A percentile compares a stretch with the other conserved stretches of the same genome.
phyloP scores from a whole-genome alignment of 2,329 filamentous ascomycete genomes.

The Meredithiella fracta region DNA sequence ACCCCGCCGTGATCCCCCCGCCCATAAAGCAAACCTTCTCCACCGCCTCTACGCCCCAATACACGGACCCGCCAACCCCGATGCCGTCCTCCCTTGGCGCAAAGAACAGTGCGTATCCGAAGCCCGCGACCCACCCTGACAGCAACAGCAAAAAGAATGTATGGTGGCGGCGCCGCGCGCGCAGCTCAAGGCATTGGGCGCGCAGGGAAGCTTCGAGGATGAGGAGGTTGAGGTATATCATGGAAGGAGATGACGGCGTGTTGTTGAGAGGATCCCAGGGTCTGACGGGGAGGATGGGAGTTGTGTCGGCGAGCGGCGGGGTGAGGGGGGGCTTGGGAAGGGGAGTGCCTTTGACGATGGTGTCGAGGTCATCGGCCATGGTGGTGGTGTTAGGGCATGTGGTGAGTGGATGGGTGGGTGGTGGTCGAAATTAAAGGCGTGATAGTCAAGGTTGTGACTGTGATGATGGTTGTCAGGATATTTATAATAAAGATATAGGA shows the following conservation, averaged over 20 bases:
- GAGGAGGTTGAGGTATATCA: slow-evolving; percentile 95
- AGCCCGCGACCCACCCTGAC: slow-evolving; percentile 63
- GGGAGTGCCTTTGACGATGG: slow-evolving; percentile 80
- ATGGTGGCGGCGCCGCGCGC: slow-evolving; percentile 76
- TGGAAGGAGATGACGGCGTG: slow-evolving; percentile 77
- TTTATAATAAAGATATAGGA: too few species aligned
- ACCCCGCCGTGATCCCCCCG: slow-evolving; percentile 66
- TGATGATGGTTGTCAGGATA: too few species aligned
- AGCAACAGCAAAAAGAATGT: slow-evolving; percentile 79
- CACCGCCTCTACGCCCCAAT: slow-evolving; percentile 83
- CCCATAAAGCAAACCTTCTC: slow-evolving; percentile 88
- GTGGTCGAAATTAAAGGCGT: too few species aligned
- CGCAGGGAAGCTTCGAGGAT: slow-evolving; percentile 91
- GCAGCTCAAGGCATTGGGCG: slow-evolving; percentile 79
- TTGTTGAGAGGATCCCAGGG: slow-evolving; percentile 57
- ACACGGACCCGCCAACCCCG: slow-evolving; percentile 81
- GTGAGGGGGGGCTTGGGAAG: slow-evolving; percentile 34
- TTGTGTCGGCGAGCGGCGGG: slow-evolving; percentile 18
- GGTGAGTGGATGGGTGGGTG: neutral
- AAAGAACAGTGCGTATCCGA: slow-evolving; percentile 80
- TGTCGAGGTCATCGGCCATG: slow-evolving; percentile 40
- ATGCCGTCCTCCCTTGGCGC: slow-evolving; percentile 90
- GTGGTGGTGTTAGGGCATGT: neutral
- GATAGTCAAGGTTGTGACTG: too few species aligned
- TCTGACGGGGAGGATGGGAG: slow-evolving; percentile 30